Conservation (phyloP, 2,329 filamentous ascomycete species). For the Myriosclerotinia duriaeana region DNA sequence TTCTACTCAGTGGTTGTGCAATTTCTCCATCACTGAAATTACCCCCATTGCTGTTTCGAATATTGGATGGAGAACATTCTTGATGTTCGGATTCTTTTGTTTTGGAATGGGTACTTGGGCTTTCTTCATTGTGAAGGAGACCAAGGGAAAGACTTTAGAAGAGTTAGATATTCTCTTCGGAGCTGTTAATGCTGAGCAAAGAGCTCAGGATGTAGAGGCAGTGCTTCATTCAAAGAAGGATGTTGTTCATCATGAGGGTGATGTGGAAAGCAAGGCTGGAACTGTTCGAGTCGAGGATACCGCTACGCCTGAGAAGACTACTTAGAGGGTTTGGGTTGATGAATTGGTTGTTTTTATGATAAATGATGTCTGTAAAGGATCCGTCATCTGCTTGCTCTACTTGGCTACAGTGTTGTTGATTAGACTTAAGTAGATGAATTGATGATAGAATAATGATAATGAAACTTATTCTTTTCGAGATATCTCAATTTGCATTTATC, state of each 20-base stretch:
- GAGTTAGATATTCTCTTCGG: conserved; percentile 45
- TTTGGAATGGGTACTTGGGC: conserved; percentile 46
- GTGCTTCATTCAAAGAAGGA: conserved; percentile 25
- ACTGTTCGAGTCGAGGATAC: conserved; percentile 10
- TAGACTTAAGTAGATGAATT: not conserved
- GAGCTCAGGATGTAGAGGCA: conserved; percentile 26
- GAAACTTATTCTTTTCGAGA: not conserved
- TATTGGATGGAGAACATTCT: conserved; percentile 49
- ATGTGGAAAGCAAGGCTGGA: conserved; percentile 5
- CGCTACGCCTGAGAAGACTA: not conserved
- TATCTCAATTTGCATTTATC: too few species aligned
- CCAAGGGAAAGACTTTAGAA: conserved; percentile 66
- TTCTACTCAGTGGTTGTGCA: conserved; percentile 70
- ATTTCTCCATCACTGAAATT: conserved; percentile 50
- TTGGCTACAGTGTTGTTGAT: not conserved
- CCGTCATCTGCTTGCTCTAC: not conserved
- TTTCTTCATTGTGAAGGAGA: conserved; percentile 62
- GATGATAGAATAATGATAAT: conserved; percentile 9
- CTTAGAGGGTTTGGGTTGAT: conserved; percentile 1
- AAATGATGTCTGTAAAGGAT: not conserved
- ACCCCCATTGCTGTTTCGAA: conserved; percentile 52
- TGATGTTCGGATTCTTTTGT: conserved; percentile 50
- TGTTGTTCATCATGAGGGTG: conserved; percentile 13
- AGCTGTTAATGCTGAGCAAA: conserved; percentile 15
- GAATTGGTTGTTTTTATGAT: conserved; percentile 10